Percentiles rank a stretch among this genome's conserved stretches.
These are phyloP conservation scores for Aspergillus aculeatus DNA, from an alignment of 2,329 filamentous ascomycete genomes.

Conservation along the genomic window DNA sequence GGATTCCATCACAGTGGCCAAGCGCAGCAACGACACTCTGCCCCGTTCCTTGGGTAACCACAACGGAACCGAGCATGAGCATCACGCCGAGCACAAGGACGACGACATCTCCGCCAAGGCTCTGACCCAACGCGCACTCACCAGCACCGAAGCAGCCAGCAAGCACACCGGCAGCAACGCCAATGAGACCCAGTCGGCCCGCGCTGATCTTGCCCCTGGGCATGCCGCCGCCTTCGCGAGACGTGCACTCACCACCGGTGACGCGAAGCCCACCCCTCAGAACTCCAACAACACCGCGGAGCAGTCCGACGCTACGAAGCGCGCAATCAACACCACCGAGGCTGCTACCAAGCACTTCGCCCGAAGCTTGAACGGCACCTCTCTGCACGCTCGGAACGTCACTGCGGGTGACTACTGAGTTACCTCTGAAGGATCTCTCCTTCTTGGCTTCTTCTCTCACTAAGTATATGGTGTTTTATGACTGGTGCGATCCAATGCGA, in stretches of 20 bases:
- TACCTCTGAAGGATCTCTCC: not conserved
- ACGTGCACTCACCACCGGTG: not conserved
- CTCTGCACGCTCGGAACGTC: not conserved
- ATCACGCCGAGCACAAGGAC: not conserved
- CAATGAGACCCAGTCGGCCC: not conserved
- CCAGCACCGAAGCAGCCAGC: not conserved
- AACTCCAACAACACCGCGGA: not conserved
- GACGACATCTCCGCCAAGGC: not conserved
- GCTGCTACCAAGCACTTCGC: not conserved
- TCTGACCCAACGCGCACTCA: not conserved
- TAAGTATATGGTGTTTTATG: too few relatives aligned
- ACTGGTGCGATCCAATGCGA: too few relatives aligned
- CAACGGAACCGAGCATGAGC: not conserved
- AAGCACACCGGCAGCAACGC: not conserved
- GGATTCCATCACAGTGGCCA: not conserved
- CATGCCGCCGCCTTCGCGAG: not conserved
- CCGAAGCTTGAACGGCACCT: conserved; percentile 12
- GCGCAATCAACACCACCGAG: conserved; percentile 11
- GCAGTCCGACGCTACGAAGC: not conserved
- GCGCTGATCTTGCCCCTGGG: not conserved
- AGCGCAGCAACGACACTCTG: conserved; percentile 5
- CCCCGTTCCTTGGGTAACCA: not conserved
- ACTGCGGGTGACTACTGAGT: not conserved
- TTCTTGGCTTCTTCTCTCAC: not conserved
- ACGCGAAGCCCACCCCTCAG: not conserved